Conservation (phyloP, 176 grass and related monocot genomes). For the Paspalum vaginatum region DNA sequence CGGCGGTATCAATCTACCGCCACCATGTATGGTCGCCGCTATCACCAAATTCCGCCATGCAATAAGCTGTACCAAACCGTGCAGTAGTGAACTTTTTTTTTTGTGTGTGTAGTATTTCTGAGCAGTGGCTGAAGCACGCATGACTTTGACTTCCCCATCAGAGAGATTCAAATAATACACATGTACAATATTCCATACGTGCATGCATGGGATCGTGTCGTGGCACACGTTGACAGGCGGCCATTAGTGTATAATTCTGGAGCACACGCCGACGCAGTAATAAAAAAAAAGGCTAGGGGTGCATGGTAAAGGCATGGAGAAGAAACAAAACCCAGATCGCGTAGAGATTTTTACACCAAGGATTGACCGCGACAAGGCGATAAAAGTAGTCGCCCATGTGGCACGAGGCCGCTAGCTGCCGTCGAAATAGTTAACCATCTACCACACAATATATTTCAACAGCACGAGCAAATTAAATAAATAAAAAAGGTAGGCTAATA, state of each 20-base stretch:
- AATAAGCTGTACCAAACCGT: background rate
- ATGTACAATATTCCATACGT: background rate
- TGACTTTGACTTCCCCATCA: too few relatives aligned
- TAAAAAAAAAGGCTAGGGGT: background rate
- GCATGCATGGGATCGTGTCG: slow-evolving; percentile 11
- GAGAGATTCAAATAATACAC: background rate
- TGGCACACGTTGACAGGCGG: slow-evolving; percentile 3
- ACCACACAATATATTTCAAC: slow-evolving; percentile 38
- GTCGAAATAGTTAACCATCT: too few relatives aligned
- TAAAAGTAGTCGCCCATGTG: slow-evolving; percentile 48
- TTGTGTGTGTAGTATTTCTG: too few relatives aligned
- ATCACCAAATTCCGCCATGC: slow-evolving; percentile 6
- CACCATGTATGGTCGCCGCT: slow-evolving; percentile 17
- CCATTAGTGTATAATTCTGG: background rate
- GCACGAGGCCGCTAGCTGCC: background rate
- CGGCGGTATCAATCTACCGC: background rate
- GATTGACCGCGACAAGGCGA: slow-evolving; percentile 43
- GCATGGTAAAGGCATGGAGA: slow-evolving; percentile 12
- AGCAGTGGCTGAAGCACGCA: too few relatives aligned
- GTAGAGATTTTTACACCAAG: slow-evolving; percentile 33
- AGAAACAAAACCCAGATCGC: slow-evolving; percentile 44
- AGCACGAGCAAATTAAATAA: background rate
- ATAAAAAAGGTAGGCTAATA: background rate
- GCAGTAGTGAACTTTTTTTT: background rate
- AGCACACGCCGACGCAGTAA: background rate